Evolutionary conservation across 2,329 filamentous ascomycete species (phyloP).

Genomic region (Teratosphaeria nubilosa): DNA sequence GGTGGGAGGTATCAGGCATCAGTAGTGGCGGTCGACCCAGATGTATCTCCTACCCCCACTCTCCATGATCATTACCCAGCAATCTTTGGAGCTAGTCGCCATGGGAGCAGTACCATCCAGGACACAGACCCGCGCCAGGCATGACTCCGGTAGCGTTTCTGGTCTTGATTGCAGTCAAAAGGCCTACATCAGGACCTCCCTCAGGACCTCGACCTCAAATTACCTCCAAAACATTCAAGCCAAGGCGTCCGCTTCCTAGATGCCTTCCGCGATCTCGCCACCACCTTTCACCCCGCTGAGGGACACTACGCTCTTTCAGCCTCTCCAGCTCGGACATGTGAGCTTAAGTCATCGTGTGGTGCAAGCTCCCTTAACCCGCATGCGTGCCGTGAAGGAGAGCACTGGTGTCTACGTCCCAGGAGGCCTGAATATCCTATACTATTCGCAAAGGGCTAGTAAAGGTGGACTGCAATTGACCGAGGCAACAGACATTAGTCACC

Average conservation of each 20-base stretch:
- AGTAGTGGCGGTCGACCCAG: too few relatives aligned
- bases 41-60: too few relatives aligned
- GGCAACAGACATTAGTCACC: conserved; percentile 39
- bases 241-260: not conserved
- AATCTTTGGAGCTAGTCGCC: too few relatives aligned
- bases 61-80: too few relatives aligned
- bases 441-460: conserved; percentile 42
- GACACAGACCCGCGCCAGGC: not conserved
- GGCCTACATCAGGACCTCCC: not conserved
- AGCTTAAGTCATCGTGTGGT: conserved; percentile 28
- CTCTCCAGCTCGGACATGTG: conserved; percentile 24
- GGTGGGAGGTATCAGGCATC: too few relatives aligned
- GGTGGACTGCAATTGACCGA: conserved; percentile 49
- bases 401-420: conserved; percentile 37
- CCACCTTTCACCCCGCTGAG: not conserved
- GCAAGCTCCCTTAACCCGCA: conserved; percentile 31
- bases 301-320: conserved; percentile 23
- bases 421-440: conserved; percentile 37
- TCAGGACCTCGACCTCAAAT: not conserved
- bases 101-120: too few relatives aligned
- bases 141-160: not conserved
- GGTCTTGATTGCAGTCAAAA: not conserved
- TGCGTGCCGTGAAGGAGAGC: conserved; percentile 24
- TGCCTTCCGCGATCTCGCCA: not conserved
- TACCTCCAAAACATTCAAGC: not conserved